These are phyloP conservation scores for Rubroboletus pulcherrimus DNA, from an alignment of 768 basidiomycete species.

Conservation along the genomic window DNA sequence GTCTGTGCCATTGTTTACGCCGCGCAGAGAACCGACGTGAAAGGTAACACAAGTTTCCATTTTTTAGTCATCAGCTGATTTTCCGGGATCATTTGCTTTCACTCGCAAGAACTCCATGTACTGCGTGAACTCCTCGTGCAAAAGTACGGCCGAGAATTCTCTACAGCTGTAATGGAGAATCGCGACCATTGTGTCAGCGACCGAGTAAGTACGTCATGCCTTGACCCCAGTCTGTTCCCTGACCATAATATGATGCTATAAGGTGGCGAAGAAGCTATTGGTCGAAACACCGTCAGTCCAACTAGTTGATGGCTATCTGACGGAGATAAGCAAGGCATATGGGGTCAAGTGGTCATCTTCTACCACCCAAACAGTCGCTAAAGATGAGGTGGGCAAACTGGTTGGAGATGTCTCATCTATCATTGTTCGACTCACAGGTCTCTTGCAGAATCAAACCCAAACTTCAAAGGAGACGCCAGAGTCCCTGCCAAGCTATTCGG, in stretches of 20 bases:
- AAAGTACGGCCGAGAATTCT: constrained; percentile 91
- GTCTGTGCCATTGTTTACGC: constrained; percentile 88
- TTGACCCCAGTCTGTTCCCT: neutral
- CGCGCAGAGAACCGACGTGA: constrained; percentile 86
- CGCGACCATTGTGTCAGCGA: constrained; percentile 75
- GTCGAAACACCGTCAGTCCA: constrained; percentile 65
- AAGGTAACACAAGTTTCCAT: constrained; percentile 46
- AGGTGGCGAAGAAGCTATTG: constrained; percentile 76
- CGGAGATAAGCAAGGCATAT: constrained; percentile 88
- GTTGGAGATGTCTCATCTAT: constrained; percentile 29
- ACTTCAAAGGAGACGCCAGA: constrained; percentile 10
- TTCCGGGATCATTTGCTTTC: neutral
- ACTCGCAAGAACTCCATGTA: constrained; percentile 71
- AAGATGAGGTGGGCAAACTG: constrained; percentile 35
- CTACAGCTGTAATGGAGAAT: constrained; percentile 83
- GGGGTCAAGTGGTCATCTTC: constrained; percentile 63
- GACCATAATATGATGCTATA: constrained; percentile 4
- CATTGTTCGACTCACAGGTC: constrained; percentile 1
- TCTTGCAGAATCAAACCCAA: constrained; percentile 7
- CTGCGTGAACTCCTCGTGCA: constrained; percentile 93
- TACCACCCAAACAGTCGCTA: constrained; percentile 21
- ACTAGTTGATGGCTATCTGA: constrained; percentile 84
- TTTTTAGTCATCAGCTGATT: constrained; percentile 1
- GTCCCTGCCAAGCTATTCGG: constrained; percentile 28
- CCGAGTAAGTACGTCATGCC: constrained; percentile 50